Conservation (phyloP, 2,329 filamentous ascomycete genomes). For the Thielaviopsis euricoi region DNA sequence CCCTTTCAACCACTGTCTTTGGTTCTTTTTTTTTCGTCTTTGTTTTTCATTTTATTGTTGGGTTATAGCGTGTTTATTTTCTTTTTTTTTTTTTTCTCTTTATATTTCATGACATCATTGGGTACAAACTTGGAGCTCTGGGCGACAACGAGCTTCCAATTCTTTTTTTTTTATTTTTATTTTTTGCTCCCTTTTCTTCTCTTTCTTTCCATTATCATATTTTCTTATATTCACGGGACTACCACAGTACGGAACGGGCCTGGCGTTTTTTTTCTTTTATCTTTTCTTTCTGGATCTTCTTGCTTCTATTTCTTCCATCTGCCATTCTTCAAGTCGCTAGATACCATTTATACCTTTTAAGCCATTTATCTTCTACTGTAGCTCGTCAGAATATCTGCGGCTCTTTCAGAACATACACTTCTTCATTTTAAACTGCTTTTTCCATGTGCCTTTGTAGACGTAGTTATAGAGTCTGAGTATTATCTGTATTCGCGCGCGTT, state of each 20-base stretch:
- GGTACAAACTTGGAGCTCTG: background rate
- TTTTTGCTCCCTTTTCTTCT: too few relatives aligned
- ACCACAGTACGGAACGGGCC: background rate
- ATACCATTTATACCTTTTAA: background rate
- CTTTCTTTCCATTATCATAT: too few relatives aligned
- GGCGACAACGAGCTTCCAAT: background rate
- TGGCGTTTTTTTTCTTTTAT: background rate
- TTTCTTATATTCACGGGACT: background rate
- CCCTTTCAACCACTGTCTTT: background rate
- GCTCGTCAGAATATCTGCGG: background rate
- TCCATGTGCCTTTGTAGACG: background rate
- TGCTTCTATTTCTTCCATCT: background rate
- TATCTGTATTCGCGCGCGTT: conserved; percentile 2
- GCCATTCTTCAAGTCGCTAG: background rate
- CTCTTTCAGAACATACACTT: background rate
- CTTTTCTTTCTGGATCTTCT: background rate
- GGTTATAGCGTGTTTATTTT: background rate
- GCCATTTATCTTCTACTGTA: background rate
- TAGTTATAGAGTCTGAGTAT: background rate
- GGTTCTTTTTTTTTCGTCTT: background rate
- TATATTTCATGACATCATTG: background rate
- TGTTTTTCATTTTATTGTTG: background rate
- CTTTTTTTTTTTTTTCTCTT: too few relatives aligned
- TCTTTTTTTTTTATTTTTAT: background rate
- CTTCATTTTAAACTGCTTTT: background rate